A percentile compares a stretch with the other conserved stretches of the same genome.
These are phyloP conservation scores for Fusarium sp. DNA, from an alignment of 2,329 filamentous ascomycete genomes.

Conservation along the genomic window DNA sequence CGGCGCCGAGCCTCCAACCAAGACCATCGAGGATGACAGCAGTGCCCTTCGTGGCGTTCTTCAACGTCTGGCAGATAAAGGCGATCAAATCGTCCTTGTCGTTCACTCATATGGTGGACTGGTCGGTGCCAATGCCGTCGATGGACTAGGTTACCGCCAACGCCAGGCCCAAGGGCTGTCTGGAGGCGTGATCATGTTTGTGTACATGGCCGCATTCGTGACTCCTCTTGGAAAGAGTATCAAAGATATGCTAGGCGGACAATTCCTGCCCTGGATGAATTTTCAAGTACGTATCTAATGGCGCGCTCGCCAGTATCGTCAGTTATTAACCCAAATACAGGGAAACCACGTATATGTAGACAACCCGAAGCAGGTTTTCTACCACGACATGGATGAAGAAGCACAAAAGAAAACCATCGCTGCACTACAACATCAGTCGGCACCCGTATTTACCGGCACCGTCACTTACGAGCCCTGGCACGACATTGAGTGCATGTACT, in stretches of 20 bases:
- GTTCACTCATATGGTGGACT: conserved; percentile 63
- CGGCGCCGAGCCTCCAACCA: conserved; percentile 48
- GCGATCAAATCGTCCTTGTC: conserved; percentile 59
- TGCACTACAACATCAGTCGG: conserved; percentile 34
- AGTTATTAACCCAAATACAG: background rate
- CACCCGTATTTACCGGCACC: conserved; percentile 37
- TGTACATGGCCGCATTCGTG: conserved; percentile 56
- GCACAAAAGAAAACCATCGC: conserved; percentile 24
- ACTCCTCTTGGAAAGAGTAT: conserved; percentile 48
- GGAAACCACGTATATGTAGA: conserved; percentile 32
- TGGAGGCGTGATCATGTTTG: conserved; percentile 57
- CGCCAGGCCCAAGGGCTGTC: conserved; percentile 50
- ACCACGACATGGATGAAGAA: conserved; percentile 43
- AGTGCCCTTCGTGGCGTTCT: conserved; percentile 49
- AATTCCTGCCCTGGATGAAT: conserved; percentile 50
- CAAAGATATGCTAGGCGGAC: conserved; percentile 45
- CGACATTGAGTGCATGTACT: conserved; percentile 47
- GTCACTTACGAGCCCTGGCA: conserved; percentile 49
- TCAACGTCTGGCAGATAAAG: conserved; percentile 50
- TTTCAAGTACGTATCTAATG: conserved; percentile 36
- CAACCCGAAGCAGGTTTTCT: conserved; percentile 41
- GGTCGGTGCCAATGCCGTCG: conserved; percentile 56
- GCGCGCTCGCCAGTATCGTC: background rate
- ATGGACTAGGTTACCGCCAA: conserved; percentile 53
- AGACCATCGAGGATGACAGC: conserved; percentile 52